phyloP scores from a whole-genome alignment of 2,329 filamentous ascomycete genomes.

The Fusarium veterinarium region DNA sequence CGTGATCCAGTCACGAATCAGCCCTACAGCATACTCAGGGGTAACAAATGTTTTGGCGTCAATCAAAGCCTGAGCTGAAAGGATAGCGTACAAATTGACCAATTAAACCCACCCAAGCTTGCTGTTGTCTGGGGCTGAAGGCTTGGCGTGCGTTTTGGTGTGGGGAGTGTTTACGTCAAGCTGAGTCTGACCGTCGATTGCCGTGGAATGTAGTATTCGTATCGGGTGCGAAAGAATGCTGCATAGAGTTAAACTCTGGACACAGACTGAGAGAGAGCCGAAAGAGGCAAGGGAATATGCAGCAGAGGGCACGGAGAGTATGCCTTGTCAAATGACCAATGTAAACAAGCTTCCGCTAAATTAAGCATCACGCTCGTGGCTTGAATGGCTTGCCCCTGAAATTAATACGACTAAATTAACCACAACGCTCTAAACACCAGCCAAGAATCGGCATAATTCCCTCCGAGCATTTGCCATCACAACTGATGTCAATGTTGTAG shows the following conservation, averaged over 20 bases:
- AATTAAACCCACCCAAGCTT: accelerated
- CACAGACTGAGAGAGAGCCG: not conserved
- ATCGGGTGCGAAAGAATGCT: not conserved
- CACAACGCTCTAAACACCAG: not conserved
- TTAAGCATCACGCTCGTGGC: not conserved
- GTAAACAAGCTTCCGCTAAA: not conserved
- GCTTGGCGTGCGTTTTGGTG: not conserved
- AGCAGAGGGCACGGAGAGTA: not conserved
- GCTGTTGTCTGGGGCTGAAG: not conserved
- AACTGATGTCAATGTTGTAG: not conserved
- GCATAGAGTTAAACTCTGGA: not conserved
- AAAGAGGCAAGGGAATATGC: no score
- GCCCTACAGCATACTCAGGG: constrained; percentile 13
- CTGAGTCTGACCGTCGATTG: not conserved
- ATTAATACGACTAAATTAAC: not conserved
- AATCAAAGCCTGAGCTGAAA: not conserved
- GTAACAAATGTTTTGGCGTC: not conserved
- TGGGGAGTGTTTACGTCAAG: not conserved
- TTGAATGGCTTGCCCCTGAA: constrained; percentile 25
- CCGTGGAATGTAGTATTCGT: not conserved
- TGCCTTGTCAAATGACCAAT: not conserved
- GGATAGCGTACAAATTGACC: accelerated
- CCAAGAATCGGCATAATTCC: constrained; percentile 12
- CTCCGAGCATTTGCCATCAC: not conserved
- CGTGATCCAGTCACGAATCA: constrained; percentile 5